A percentile compares a stretch with the other conserved stretches of the same genome.
These are phyloP conservation scores for Melaleuca alternifolia DNA, from an alignment of 345 rosid species.

Conservation along the genomic window DNA sequence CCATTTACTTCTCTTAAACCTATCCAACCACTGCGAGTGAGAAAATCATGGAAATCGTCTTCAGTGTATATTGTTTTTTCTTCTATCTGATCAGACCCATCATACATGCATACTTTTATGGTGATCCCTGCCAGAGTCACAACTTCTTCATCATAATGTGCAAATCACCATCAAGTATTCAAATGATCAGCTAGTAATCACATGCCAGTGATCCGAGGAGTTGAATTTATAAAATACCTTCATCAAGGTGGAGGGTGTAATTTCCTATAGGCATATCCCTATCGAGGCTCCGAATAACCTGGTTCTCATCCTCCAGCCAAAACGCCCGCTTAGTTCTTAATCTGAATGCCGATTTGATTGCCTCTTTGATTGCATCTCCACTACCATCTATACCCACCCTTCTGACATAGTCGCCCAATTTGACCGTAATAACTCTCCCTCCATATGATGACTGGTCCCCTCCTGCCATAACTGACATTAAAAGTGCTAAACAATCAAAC, in stretches of 20 bases:
- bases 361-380: conserved; percentile 82
- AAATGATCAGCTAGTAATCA: not conserved
- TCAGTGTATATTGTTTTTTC: not conserved
- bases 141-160: not conserved
- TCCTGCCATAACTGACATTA: conserved; percentile 19
- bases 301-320: conserved; percentile 98
- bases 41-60: not conserved
- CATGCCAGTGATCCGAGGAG: not conserved
- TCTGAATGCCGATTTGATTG: conserved; percentile 76
- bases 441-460: conserved; percentile 51
- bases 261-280: conserved; percentile 93
- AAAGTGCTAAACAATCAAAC: not conserved
- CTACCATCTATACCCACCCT: conserved; percentile 86
- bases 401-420: conserved; percentile 79
- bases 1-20: conserved; percentile 10
- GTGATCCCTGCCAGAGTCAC: conserved; percentile 1
- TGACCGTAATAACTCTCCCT: conserved; percentile 86
- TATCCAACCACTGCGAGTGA: conserved; percentile 3
- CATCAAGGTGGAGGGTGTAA: conserved; percentile 79
- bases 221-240: conserved; percentile 34
- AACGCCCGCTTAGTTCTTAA: conserved; percentile 84
- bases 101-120: not conserved
- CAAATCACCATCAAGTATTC: not conserved
- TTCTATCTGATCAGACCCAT: not conserved
- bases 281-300: conserved; percentile 70